Percentiles rank a stretch among this genome's conserved stretches.
phyloP scores from a whole-genome alignment of 257 asterid genomes.

The Apocynum venetum region DNA sequence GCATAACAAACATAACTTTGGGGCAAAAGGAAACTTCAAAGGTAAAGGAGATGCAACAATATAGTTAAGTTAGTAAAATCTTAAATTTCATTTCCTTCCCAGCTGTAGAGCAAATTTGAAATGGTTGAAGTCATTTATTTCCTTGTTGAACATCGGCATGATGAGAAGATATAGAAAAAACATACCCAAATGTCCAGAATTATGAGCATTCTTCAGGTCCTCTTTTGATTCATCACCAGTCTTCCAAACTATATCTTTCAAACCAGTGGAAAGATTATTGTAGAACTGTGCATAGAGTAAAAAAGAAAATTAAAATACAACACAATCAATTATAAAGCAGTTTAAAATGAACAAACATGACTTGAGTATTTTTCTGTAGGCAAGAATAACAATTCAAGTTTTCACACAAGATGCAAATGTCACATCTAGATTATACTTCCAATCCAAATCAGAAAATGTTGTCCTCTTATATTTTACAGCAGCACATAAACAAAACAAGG shows the following conservation, averaged over 20 bases:
- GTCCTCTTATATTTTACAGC: not conserved
- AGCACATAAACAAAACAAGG: not conserved
- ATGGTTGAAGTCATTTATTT: not conserved
- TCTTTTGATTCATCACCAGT: conserved; percentile 55
- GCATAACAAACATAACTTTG: no score
- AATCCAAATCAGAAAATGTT: not conserved
- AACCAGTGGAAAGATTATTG: conserved; percentile 78
- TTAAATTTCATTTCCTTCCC: not conserved
- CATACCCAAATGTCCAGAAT: not conserved
- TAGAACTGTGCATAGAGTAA: conserved; percentile 50
- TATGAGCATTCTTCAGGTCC: conserved; percentile 37
- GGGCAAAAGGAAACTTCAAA: not conserved
- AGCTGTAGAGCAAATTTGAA: not conserved
- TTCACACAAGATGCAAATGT: not conserved
- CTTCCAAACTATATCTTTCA: conserved; percentile 91
- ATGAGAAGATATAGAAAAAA: not conserved
- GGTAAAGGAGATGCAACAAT: not conserved
- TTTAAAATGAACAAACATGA: not conserved
- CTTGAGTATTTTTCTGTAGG: no score
- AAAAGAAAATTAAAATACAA: conserved; percentile 1
- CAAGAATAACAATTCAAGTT: not conserved
- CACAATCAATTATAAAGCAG: not conserved
- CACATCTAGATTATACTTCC: not conserved
- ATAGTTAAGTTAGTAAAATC: not conserved
- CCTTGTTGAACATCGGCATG: not conserved